phyloP scores from a whole-genome alignment of 345 rosid genomes.

The Euphorbia peplus region DNA sequence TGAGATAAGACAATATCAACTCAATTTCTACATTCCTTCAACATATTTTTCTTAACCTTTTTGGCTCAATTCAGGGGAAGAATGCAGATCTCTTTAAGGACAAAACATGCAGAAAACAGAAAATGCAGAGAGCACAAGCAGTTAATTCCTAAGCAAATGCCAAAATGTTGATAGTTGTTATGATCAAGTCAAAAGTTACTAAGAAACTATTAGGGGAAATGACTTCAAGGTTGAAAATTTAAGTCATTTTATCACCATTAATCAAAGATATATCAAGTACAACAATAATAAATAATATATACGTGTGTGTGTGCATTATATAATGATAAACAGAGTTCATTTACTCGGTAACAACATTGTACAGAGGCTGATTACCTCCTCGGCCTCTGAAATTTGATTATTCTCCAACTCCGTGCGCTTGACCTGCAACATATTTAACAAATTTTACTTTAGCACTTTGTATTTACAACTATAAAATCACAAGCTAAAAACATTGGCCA shows the following conservation, averaged over 20 bases:
- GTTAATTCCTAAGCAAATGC: neutral
- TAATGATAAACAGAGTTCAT: neutral
- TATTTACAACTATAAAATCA: neutral
- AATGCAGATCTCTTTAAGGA: neutral
- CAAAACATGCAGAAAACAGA: neutral
- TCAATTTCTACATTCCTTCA: neutral
- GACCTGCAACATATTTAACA: constrained; percentile 34
- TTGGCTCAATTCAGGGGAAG: neutral
- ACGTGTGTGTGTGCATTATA: too few species aligned
- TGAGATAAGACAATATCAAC: neutral
- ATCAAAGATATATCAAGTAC: too few species aligned
- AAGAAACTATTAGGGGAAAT: neutral
- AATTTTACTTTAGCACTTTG: constrained; percentile 3
- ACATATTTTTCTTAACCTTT: neutral
- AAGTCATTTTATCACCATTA: neutral
- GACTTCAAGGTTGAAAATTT: neutral
- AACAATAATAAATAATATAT: too few species aligned
- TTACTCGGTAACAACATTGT: neutral
- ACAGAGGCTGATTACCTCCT: constrained; percentile 51
- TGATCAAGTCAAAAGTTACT: neutral
- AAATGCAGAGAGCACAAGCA: neutral
- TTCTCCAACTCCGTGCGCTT: constrained; percentile 41
- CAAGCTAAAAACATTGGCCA: neutral
- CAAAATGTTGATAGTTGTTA: neutral
- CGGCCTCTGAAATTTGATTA: constrained; percentile 45